phyloP scores from a whole-genome alignment of 1,284 basidiomycete species.

The Leccinum cinnamomeum region DNA sequence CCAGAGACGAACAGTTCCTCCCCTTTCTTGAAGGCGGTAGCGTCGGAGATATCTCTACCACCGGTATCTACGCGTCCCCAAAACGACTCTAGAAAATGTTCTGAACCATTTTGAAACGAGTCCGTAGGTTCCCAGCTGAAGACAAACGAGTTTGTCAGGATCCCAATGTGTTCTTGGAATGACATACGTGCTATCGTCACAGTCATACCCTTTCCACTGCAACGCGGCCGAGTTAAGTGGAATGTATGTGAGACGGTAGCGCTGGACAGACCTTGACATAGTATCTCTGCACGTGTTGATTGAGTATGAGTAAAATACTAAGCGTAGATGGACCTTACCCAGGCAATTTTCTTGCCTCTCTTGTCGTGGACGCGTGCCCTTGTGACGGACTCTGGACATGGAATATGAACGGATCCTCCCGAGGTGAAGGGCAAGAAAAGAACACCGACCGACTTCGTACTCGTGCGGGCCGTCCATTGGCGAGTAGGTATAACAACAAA shows the following conservation, averaged over 20 bases:
- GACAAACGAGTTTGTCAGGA: slow-evolving; percentile 10
- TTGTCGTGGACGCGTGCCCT: slow-evolving; percentile 48
- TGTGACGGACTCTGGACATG: slow-evolving; percentile 49
- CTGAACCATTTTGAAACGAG: slow-evolving; percentile 57
- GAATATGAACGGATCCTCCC: neutral
- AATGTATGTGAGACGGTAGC: neutral
- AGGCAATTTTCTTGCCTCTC: slow-evolving; percentile 44
- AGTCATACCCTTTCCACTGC: slow-evolving; percentile 68
- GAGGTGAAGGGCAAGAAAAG: neutral
- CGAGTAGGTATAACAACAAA: neutral
- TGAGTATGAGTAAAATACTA: slow-evolving; percentile 21
- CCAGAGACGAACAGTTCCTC: slow-evolving; percentile 57
- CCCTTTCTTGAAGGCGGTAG: slow-evolving; percentile 50
- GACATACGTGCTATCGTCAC: slow-evolving; percentile 67
- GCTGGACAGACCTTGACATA: slow-evolving; percentile 54
- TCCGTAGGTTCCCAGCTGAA: slow-evolving; percentile 67
- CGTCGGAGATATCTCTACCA: slow-evolving; percentile 50
- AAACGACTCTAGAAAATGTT: slow-evolving; percentile 56
- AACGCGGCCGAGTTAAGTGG: slow-evolving; percentile 8
- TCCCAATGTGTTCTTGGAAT: neutral
- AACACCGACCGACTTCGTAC: slow-evolving; percentile 69
- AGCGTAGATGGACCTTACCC: slow-evolving; percentile 38
- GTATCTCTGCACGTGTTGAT: slow-evolving; percentile 48
- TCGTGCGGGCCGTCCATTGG: slow-evolving; percentile 39
- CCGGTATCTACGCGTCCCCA: slow-evolving; percentile 55